Base-by-base conservation (phyloP, 164 flowering plant species). In the Piper longum region DNA sequence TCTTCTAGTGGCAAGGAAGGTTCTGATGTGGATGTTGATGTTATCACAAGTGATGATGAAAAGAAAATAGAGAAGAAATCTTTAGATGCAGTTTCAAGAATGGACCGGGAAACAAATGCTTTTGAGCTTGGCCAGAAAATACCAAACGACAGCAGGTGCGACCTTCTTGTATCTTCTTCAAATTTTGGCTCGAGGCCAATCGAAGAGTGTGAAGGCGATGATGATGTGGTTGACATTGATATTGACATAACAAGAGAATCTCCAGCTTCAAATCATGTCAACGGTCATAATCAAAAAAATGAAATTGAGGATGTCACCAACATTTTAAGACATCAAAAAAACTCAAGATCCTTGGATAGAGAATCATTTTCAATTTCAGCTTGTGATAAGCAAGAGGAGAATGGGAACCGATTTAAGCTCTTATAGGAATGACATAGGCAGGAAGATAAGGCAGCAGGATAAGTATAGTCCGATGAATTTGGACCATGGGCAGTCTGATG, bases 1-100 rank as follows among this genome's bases (percentile, higher is more conserved):
- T 81, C 96, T 67, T 79, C 88, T 56, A 87, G 84, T 73, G 87
- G 96, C 78, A 85, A 89, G 76, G 85, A 91, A 76, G 93, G 83
- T 5, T 87, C 96, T 66, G 99, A 95, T 73, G 92, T 78, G 75
- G 96, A 95, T 64, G 93, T 95, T 51, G 93, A 95, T 75, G 91
- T 95, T 17, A 83, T 91, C 82, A 72, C 81, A 36, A 80, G 91
- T 71, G 97, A 87, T 57, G 96, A 85, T 79, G 96, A 90, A 55
- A 86, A 82, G 75, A 85, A 61, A 43, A 74, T 81, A 40, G 82
- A 77, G 64, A 72, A 72, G 43, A 79, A 76, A 62, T 57, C 74
- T 64, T 78, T 62, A 58, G 61, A 66, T 26, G 57, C 77, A 56
- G 82, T 65, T 39, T 72, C 72, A n/a, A 73, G 44, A 9, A 41